A percentile compares a stretch with the other conserved stretches of the same genome.
Evolutionary conservation across 78 protist species (phyloP).

Genomic region (Creolimax fragrantissima): DNA sequence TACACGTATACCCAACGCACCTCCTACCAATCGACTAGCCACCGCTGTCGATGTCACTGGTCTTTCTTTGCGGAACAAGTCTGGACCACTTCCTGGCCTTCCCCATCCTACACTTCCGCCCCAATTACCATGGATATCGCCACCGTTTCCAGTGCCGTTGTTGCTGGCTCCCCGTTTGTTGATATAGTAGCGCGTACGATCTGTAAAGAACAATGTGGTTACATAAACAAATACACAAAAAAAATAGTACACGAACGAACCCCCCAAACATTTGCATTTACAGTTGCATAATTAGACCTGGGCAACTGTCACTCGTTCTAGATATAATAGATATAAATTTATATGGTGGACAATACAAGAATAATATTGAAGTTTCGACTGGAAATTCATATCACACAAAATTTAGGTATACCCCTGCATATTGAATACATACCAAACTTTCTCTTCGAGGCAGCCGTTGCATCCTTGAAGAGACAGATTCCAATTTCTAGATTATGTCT

Average conservation of each 20-base stretch:
- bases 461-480: not conserved
- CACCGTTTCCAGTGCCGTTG: not conserved
- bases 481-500: not conserved
- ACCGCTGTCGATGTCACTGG: slow-evolving; percentile 4
- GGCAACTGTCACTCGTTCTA: too few relatives aligned
- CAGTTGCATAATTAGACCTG: too few relatives aligned
- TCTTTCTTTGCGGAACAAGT: not conserved
- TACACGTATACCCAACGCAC: not conserved
- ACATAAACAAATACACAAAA: too few relatives aligned
- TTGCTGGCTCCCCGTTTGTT: not conserved
- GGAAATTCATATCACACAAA: too few relatives aligned
- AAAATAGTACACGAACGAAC: too few relatives aligned
- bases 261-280: too few relatives aligned
- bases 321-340: too few relatives aligned
- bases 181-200: not conserved
- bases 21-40: not conserved
- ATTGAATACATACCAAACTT: not conserved
- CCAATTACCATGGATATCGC: too few relatives aligned
- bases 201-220: too few relatives aligned
- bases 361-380: too few relatives aligned
- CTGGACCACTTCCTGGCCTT: not conserved
- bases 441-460: not conserved
- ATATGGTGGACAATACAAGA: too few relatives aligned
- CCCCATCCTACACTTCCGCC: not conserved
- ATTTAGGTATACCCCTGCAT: not conserved